These are phyloP conservation scores for Hypoxylon lienhwacheense DNA, from an alignment of 495 filamentous ascomycete species.

Conservation along the genomic window DNA sequence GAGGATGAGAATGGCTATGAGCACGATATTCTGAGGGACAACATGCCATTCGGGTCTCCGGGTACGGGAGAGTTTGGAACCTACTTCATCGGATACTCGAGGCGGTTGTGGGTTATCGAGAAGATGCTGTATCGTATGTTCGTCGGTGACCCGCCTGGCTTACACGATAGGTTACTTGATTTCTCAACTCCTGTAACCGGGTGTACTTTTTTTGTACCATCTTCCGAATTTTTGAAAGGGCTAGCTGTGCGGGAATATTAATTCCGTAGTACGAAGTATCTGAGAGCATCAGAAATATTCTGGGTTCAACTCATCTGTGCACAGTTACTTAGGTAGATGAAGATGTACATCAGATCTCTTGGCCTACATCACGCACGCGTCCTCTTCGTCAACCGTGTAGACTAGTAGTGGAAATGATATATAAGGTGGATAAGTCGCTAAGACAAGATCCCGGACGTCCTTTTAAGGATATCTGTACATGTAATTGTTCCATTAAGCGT, in stretches of 20 bases:
- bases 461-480: too few species aligned
- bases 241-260: slow-evolving; percentile 30
- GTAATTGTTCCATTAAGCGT: too few species aligned
- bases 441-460: too few species aligned
- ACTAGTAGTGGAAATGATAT: too few species aligned
- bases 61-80: slow-evolving; percentile 58
- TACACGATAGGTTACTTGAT: slow-evolving; percentile 59
- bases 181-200: slow-evolving; percentile 59
- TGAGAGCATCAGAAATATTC: too few species aligned
- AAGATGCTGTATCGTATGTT: slow-evolving; percentile 63
- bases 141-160: slow-evolving; percentile 55
- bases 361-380: too few species aligned
- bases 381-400: too few species aligned
- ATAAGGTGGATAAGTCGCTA: too few species aligned
- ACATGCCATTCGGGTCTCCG: slow-evolving; percentile 63
- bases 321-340: too few species aligned
- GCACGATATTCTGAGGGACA: slow-evolving; percentile 58
- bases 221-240: slow-evolving; percentile 46
- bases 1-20: slow-evolving; percentile 56
- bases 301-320: too few species aligned
- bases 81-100: slow-evolving; percentile 62
- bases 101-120: slow-evolving; percentile 59
- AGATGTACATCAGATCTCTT: too few species aligned
- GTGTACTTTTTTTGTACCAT: slow-evolving; percentile 56
- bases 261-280: too few species aligned